Base-by-base conservation (phyloP, 371 early-diverging fungal genomes). In the Mucor saturninus region DNA sequence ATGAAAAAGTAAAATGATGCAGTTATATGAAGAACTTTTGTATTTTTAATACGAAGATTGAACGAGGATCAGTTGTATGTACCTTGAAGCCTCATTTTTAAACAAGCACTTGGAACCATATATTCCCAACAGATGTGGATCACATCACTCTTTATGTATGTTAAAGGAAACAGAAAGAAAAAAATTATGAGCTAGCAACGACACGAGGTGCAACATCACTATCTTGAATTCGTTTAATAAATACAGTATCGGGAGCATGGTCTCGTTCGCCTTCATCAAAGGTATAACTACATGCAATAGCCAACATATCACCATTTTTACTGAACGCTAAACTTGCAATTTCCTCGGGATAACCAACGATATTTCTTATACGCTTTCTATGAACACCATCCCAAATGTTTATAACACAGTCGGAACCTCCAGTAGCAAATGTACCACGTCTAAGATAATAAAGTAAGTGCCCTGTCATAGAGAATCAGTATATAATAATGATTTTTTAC, bases 231-330 rank as follows among this genome's bases (percentile, higher is more conserved):
- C 83, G 65, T 52, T 87, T 83, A 62, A 96, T 87, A 74, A 84
- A 94, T 53, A 96, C 83, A 39, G 88, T 73, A 68, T 95, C 97
- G 1, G 87, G 87, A 5, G 91, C 84, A 78, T 93, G 94, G 61
- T 91, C 93, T 68, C 92, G 90, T 67, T 95, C 94, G 29, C 96
- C 97, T 68, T 97, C 95, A 55, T 98, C 98, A 75, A 84, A 98
- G 2, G 94, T 92, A 77, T 98, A 98, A 29, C 93, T 92, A 29
- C 91, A 86, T 0, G 97, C 97, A 51, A 98, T 77, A 9, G 98
- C 97, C 62, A 98, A 68, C n/a, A 73, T 70, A 40, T 61, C 75
- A 7, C 97, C 98, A 62, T 91, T 89, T 15, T 80, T 79, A 57
- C 85, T 92, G 76, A 97, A 95, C 2, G 88, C 76, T 38, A 98